phyloP scores from a whole-genome alignment of 176 grass and related monocot genomes.

The Aegilops umbellulata region DNA sequence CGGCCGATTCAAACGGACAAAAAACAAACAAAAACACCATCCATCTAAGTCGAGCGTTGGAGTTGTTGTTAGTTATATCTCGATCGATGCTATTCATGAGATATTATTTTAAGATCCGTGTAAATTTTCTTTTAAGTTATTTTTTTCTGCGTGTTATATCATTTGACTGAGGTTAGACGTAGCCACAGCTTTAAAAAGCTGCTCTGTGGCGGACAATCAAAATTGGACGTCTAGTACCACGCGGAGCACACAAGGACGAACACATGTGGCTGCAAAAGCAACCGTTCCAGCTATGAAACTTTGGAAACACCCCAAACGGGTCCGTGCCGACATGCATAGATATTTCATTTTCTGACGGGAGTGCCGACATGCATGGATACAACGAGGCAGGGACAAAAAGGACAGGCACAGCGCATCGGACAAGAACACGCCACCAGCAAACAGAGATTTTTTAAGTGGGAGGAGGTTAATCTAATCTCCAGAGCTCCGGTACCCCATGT shows the following conservation, averaged over 20 bases:
- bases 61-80: too few species aligned
- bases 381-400: not conserved
- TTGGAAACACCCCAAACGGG: not conserved
- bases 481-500: not conserved
- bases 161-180: too few species aligned
- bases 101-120: too few species aligned
- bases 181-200: too few species aligned
- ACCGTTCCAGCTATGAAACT: not conserved
- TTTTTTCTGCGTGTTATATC: too few species aligned
- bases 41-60: too few species aligned
- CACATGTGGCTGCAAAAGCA: not conserved
- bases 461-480: not conserved
- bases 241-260: not conserved
- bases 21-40: too few species aligned
- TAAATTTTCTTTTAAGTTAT: too few species aligned
- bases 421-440: conserved; percentile 18
- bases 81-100: too few species aligned
- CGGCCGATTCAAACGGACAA: too few species aligned
- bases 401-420: not conserved
- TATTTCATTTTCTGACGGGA: not conserved
- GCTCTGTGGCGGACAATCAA: too few species aligned
- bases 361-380: not conserved
- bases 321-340: conserved; percentile 2
- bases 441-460: not conserved
- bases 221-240: not conserved